A percentile compares a stretch with the other conserved stretches of the same genome.
Evolutionary conservation across 495 filamentous ascomycete genomes (phyloP).

Genomic region (Arthonia radiata): DNA sequence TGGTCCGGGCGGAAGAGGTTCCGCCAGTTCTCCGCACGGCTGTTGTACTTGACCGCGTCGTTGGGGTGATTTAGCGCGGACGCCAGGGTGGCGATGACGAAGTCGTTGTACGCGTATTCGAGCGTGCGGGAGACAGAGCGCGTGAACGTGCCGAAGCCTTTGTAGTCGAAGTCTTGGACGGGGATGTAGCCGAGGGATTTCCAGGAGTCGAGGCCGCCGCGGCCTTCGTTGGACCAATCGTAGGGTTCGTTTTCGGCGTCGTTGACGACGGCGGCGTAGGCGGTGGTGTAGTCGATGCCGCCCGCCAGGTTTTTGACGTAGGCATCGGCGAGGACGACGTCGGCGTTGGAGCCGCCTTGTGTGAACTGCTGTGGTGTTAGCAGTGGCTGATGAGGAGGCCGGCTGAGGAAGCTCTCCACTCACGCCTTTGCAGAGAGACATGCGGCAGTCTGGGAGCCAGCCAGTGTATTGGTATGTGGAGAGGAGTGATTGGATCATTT

Average conservation of each 20-base stretch:
- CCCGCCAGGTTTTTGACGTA: conserved; percentile 24
- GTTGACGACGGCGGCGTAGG: conserved; percentile 4
- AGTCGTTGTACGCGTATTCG: conserved; percentile 15
- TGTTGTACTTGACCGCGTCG: conserved; percentile 34
- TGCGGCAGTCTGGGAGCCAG: conserved; percentile 31
- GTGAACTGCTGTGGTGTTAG: too few species aligned
- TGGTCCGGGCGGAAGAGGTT: conserved; percentile 25
- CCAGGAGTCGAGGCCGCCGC: conserved; percentile 12
- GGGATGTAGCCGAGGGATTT: conserved; percentile 12
- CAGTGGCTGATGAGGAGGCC: too few species aligned
- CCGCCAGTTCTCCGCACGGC: conserved; percentile 29
- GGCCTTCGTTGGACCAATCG: conserved; percentile 8
- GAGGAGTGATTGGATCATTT: conserved; percentile 43
- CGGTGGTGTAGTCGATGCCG: conserved; percentile 29
- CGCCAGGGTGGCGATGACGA: conserved; percentile 19
- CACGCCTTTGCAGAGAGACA: conserved; percentile 40
- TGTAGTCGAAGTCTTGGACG: conserved; percentile 10
- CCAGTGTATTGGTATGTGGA: conserved; percentile 23
- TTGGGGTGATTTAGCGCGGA: conserved; percentile 22
- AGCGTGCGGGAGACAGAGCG: conserved; percentile 11
- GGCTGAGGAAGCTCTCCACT: too few species aligned
- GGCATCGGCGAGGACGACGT: conserved; percentile 14
- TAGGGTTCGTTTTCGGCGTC: conserved; percentile 7
- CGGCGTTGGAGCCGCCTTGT: conserved; percentile 63
- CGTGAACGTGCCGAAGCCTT: conserved; percentile 4